These are phyloP conservation scores for Actinomortierella wolfii DNA, from an alignment of 371 early-diverging fungal species.

Conservation along the genomic window DNA sequence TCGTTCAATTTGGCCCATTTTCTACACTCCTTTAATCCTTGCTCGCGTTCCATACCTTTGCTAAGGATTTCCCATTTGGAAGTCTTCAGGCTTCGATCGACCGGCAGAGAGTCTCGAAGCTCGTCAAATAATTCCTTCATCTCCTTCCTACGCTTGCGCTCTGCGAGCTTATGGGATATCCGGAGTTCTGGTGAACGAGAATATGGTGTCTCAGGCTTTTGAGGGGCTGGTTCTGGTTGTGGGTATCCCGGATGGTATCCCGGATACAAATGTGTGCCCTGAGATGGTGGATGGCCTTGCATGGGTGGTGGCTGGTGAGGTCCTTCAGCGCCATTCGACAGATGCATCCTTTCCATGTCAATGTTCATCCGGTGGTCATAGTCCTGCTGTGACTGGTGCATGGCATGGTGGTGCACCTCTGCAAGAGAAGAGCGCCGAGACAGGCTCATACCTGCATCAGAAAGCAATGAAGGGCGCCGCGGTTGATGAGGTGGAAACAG, in stretches of 20 bases:
- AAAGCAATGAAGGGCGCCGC: slow-evolving; percentile 31
- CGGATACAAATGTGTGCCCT: slow-evolving; percentile 28
- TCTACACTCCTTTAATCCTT: slow-evolving; percentile 1
- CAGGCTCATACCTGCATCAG: slow-evolving; percentile 8
- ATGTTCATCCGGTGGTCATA: slow-evolving; percentile 37
- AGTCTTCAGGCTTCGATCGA: slow-evolving; percentile 74
- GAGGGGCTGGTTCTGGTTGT: slow-evolving; percentile 2
- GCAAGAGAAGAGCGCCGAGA: slow-evolving; percentile 36
- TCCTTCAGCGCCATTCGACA: slow-evolving; percentile 22
- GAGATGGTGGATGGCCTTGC: slow-evolving; percentile 1
- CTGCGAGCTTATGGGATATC: slow-evolving; percentile 84
- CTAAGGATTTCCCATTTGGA: slow-evolving; percentile 89
- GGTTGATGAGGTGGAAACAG: slow-evolving; percentile 38
- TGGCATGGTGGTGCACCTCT: slow-evolving; percentile 18
- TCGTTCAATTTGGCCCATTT: slow-evolving; percentile 1
- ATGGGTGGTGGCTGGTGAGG: slow-evolving; percentile 6
- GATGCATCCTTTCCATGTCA: slow-evolving; percentile 36
- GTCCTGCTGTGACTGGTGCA: slow-evolving; percentile 13
- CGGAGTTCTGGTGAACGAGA: slow-evolving; percentile 70
- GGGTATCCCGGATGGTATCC: slow-evolving; percentile 32
- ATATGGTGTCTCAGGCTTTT: slow-evolving; percentile 63
- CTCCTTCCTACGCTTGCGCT: slow-evolving; percentile 82
- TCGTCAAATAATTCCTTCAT: slow-evolving; percentile 91
- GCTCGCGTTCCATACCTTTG: slow-evolving; percentile 66
- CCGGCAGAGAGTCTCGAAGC: slow-evolving; percentile 73